Conservation (phyloP, 78 protist genomes). For the Polysphondylium violaceum region DNA sequence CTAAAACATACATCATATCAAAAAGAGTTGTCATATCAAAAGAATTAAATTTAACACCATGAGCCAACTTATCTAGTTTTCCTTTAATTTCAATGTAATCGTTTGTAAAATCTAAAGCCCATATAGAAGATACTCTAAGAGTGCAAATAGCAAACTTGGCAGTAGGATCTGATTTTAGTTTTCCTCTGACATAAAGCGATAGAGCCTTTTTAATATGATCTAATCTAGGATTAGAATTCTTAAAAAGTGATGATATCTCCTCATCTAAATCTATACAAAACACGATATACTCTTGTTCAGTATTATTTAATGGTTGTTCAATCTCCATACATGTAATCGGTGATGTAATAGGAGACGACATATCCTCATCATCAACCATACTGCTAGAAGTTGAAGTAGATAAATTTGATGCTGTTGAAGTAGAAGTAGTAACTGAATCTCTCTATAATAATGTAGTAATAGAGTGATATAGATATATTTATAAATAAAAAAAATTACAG, state of each 20-base stretch:
- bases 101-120: constrained; percentile 52
- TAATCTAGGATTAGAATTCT: constrained; percentile 40
- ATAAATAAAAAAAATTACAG: neutral
- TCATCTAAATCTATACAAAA: constrained; percentile 77
- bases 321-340: constrained; percentile 50
- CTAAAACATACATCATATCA: constrained; percentile 56
- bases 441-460: neutral
- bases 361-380: constrained; percentile 26
- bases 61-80: constrained; percentile 28
- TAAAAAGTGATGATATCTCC: constrained; percentile 45
- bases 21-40: constrained; percentile 77
- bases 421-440: neutral
- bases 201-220: constrained; percentile 66
- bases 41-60: constrained; percentile 55
- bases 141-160: constrained; percentile 64
- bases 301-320: constrained; percentile 1
- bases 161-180: constrained; percentile 36
- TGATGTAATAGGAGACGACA: constrained; percentile 32
- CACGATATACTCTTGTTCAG: constrained; percentile 68
- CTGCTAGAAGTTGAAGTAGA: too few species aligned
- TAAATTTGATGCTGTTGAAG: neutral
- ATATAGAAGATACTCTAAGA: constrained; percentile 48
- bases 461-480: neutral
- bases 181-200: constrained; percentile 33
- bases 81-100: constrained; percentile 43